These are phyloP conservation scores for Paracoccidioides brasiliensis DNA, from an alignment of 2,329 filamentous ascomycete genomes.

Conservation along the genomic window DNA sequence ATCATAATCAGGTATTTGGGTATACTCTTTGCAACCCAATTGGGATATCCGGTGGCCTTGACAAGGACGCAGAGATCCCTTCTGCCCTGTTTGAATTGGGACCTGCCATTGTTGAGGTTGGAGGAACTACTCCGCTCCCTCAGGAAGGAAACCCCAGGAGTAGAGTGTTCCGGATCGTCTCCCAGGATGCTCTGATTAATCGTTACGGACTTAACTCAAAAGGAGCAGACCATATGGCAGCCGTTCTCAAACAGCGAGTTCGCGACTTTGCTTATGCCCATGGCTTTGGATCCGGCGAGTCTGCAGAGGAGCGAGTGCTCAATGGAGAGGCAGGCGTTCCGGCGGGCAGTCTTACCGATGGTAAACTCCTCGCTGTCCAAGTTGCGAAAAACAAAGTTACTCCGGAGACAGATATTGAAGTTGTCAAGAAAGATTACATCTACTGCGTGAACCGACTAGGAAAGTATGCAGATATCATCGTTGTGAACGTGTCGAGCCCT, in stretches of 20 bases:
- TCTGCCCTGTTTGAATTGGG: conserved; percentile 75
- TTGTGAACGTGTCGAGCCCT: conserved; percentile 93
- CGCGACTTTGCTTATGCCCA: conserved; percentile 59
- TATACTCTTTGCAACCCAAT: conserved; percentile 70
- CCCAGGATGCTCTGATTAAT: conserved; percentile 81
- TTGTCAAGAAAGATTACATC: conserved; percentile 69
- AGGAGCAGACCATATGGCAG: conserved; percentile 77
- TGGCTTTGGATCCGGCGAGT: conserved; percentile 51
- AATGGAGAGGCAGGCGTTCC: conserved; percentile 65
- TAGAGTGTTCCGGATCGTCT: conserved; percentile 74
- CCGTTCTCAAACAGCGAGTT: conserved; percentile 62
- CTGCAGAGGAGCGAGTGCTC: conserved; percentile 58
- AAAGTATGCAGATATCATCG: conserved; percentile 85
- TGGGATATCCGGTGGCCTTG: conserved; percentile 86
- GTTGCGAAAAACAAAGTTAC: conserved; percentile 96
- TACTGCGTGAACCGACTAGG: conserved; percentile 74
- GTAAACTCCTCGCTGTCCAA: conserved; percentile 75
- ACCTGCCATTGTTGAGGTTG: conserved; percentile 78
- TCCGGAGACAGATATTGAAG: conserved; percentile 68
- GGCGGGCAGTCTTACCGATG: conserved; percentile 63
- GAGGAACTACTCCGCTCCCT: conserved; percentile 74
- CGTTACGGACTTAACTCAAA: conserved; percentile 89
- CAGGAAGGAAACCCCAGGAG: conserved; percentile 81
- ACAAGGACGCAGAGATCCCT: conserved; percentile 85
- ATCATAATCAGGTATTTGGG: conserved; percentile 51